Evolutionary conservation across 768 basidiomycete species (phyloP), one percentile per base, ranked within the genome.

Genomic region (Tylopilus felleus): DNA sequence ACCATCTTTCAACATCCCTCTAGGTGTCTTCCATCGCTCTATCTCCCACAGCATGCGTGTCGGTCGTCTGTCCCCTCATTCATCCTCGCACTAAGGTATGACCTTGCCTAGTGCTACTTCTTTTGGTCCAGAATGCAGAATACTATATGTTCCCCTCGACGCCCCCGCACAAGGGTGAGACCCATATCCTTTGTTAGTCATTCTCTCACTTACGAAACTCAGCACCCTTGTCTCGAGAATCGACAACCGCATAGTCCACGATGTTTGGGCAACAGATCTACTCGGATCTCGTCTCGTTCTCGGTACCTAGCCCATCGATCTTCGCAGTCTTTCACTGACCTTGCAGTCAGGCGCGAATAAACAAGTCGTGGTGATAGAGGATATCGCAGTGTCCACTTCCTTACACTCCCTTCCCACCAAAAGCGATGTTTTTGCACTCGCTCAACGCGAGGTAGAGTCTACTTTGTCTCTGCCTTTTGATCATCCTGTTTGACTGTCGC

Each of bases 401-500:
- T 61, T 77, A 2, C 70, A 72, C 49, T 60, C 68, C 53, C 64
- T 88, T 10, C 67, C 74, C 25, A 86, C 85, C 3, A 59, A 74
- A 19, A 86, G 85, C 49, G 86, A 88, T 60, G 82, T 87, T 0
- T 81, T 89, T 57, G 68, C 85, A 3, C 69, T 87, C n/a, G 65
- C 74, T 44, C 83, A 83, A 60, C 65, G 73, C 44, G 69, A 77
- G 47, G 86, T 85, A 6, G 74, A 61, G 9, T 29, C 36, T 8
- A 0, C 25, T 9, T 23, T 49, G 17, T 19, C 23, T 23, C 21
- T 9, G 19, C 16, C 23, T 22, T 23, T 21, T 12, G 21, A 27
- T 23, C 53, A 6, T 40, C 43, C 0, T 13, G 16, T 28, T 8
- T 39, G 39, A 60, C 29, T 2, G 55, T 48, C 28, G 52, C 35